Evolutionary conservation across 2,329 filamentous ascomycete genomes (phyloP).

Genomic region (Hypoxylon sp.): DNA sequence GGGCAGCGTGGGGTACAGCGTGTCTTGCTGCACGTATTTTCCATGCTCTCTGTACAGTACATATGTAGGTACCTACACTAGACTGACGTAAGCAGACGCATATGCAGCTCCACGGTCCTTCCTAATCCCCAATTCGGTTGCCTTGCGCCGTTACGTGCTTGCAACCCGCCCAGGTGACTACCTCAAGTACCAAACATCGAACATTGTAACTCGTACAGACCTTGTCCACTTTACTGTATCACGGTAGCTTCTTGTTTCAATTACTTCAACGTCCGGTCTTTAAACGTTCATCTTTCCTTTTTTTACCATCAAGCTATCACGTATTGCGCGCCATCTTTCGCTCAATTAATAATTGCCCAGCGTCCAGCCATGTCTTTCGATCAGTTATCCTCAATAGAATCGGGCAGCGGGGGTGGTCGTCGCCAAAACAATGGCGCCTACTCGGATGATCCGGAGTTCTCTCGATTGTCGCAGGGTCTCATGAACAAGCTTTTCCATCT

Average conservation of each 20-base stretch:
- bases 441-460: conserved; percentile 92
- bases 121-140: conserved; percentile 36
- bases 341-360: conserved; percentile 14
- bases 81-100: conserved; percentile 20
- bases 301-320: conserved; percentile 18
- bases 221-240: conserved; percentile 6
- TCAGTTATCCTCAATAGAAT: conserved; percentile 85
- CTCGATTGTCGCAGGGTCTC: conserved; percentile 82
- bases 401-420: conserved; percentile 77
- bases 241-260: conserved; percentile 4
- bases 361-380: conserved; percentile 84
- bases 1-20: conserved; percentile 4
- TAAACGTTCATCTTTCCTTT: conserved; percentile 15
- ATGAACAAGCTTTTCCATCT: conserved; percentile 91
- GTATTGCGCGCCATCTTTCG: conserved; percentile 12
- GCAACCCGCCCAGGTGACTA: conserved; percentile 27
- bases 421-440: conserved; percentile 65
- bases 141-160: conserved; percentile 27
- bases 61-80: background rate
- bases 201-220: background rate
- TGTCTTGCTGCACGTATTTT: conserved; percentile 4
- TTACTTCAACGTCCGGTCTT: conserved; percentile 20
- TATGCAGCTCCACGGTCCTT: no score
- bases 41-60: conserved; percentile 8
- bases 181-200: conserved; percentile 16